Conservation (phyloP, 2,329 filamentous ascomycete genomes). For the Aspergillus cejpii region DNA sequence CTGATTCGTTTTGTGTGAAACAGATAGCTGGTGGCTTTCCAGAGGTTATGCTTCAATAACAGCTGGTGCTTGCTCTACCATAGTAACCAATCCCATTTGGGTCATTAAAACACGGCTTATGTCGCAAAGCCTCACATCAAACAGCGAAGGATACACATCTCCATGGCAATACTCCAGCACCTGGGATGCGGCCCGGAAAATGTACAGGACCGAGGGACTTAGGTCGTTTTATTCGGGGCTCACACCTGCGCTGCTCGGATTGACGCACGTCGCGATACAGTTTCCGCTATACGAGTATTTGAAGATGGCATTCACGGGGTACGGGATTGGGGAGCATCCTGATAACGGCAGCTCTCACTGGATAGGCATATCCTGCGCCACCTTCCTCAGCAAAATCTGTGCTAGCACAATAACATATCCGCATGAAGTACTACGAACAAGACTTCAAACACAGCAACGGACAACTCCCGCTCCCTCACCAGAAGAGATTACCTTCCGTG, state of each 20-base stretch:
- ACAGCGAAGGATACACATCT: slow-evolving; percentile 46
- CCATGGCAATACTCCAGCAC: slow-evolving; percentile 86
- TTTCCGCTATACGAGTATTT: slow-evolving; percentile 94
- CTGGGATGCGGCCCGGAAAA: slow-evolving; percentile 85
- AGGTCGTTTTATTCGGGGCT: slow-evolving; percentile 92
- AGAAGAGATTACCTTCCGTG: slow-evolving; percentile 48
- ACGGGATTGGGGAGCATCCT: slow-evolving; percentile 70
- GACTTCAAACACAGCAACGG: slow-evolving; percentile 86
- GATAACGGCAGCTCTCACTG: slow-evolving; percentile 62
- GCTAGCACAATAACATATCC: slow-evolving; percentile 95
- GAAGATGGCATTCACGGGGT: slow-evolving; percentile 82
- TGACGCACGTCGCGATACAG: slow-evolving; percentile 94
- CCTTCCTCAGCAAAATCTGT: slow-evolving; percentile 87
- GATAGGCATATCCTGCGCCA: slow-evolving; percentile 77
- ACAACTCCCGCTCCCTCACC: slow-evolving; percentile 45
- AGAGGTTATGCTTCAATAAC: slow-evolving; percentile 86
- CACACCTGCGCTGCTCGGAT: slow-evolving; percentile 80
- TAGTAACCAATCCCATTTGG: slow-evolving; percentile 97
- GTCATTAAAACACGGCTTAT: slow-evolving; percentile 98
- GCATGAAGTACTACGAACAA: slow-evolving; percentile 89
- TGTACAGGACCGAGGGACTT: slow-evolving; percentile 87
- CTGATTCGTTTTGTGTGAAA: slow-evolving; percentile 7
- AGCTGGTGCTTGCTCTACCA: slow-evolving; percentile 84
- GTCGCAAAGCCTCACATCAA: slow-evolving; percentile 67
- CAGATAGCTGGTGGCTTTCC: slow-evolving; percentile 69